Conservation (phyloP, 1,139 yeast species). For the Spathaspora jeffriesii region DNA sequence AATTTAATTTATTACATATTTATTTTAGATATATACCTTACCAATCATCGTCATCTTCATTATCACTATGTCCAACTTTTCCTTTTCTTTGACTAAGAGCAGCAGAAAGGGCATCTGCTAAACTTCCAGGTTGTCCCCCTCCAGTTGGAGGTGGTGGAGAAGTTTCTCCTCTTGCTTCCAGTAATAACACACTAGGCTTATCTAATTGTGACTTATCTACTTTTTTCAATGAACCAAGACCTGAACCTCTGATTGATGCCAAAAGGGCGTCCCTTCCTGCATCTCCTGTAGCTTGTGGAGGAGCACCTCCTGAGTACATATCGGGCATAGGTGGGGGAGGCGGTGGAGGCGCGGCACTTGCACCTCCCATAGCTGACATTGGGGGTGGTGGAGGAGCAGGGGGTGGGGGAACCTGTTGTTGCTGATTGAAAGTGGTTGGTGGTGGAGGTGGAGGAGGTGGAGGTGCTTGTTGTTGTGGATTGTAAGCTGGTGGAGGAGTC, state of each 20-base stretch:
- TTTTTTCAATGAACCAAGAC: conserved; percentile 65
- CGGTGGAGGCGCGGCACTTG: conserved; percentile 28
- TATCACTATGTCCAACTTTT: conserved; percentile 83
- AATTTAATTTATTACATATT: background rate
- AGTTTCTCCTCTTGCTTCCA: conserved; percentile 68
- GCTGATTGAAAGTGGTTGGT: background rate
- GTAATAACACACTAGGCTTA: conserved; percentile 68
- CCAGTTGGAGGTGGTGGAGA: conserved; percentile 31
- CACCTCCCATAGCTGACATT: conserved; percentile 17
- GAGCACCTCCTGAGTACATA: conserved; percentile 8
- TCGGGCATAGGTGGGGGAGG: conserved; percentile 32
- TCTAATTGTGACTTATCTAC: conserved; percentile 86
- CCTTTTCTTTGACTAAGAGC: conserved; percentile 82
- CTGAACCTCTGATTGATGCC: conserved; percentile 84
- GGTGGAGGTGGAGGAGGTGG: conserved; percentile 18
- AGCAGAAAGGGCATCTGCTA: conserved; percentile 88
- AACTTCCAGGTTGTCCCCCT: conserved; percentile 54
- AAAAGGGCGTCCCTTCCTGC: conserved; percentile 78
- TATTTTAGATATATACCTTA: conserved; percentile 7
- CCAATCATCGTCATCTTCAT: conserved; percentile 67
- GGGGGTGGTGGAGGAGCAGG: conserved; percentile 28
- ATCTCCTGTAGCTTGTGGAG: conserved; percentile 39
- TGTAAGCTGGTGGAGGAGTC: conserved; percentile 17
- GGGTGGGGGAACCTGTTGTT: background rate
- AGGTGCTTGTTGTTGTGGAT: conserved; percentile 9